Base-by-base conservation (phyloP, 192 early-diverging fungal species). In the Umbelopsis isabellina region DNA sequence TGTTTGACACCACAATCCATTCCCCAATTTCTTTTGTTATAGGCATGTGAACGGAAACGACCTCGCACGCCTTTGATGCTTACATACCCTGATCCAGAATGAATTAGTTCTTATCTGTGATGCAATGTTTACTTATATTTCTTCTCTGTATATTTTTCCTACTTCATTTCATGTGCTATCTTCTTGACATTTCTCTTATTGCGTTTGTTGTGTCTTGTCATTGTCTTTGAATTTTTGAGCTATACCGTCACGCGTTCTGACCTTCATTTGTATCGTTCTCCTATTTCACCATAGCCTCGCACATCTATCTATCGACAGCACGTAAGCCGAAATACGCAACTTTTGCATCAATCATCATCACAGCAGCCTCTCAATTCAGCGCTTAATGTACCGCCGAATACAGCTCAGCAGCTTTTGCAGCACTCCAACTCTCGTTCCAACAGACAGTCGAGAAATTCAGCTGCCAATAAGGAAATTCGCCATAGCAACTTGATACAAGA, bases 11-110 rank as follows among this genome's bases (percentile, higher is more conserved):
- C 37, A 10, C 7, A 41, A 33, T 35, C 4, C 33, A 61, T 61
- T 61, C 55, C 33, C 30, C 55, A 11, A 4, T 30, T 61, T 25
- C 27, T 13, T 16, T 61, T 61, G 25, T 35, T 61, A 30, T 61
- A 61, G 55, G 25, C 55, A 13, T 27, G 12, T 15, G 27, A 61
- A 61, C 27, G 25, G 7, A 61, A 61, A 18, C 27, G 23, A 35
- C 25, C 25, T 33, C 55, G 27, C 55, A 61, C 55, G 25, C 55
- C 55, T 15, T 61, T 61, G 55, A 61, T 61, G 55, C 55, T 61
- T 61, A 61, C 55, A 25, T 61, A 61, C 25, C 55, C 55, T 61
- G 55, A 61, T 61, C 55, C 55, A 35, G 55, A 61, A 18, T 61
- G 33, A 58, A 41, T 41, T 5, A 41, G 37, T 41, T 41, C 37